phyloP scores from a whole-genome alignment of 2,329 filamentous ascomycete genomes.

The Emydomyces testavorans region DNA sequence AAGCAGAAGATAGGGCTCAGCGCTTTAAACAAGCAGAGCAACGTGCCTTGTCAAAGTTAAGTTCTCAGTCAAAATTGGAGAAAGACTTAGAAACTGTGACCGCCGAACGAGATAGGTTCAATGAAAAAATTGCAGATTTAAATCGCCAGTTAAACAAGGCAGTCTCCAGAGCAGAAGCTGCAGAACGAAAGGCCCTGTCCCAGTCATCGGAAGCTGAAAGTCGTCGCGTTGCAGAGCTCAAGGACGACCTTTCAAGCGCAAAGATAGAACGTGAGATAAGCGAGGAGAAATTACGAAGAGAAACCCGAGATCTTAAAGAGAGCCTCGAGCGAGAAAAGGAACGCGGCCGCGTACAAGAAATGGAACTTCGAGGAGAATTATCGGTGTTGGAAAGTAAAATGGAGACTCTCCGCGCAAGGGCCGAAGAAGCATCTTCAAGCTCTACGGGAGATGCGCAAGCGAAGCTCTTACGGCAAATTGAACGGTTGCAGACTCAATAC shows the following conservation, averaged over 20 bases:
- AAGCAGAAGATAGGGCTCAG: constrained; percentile 45
- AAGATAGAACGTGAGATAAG: constrained; percentile 67
- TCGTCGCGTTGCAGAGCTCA: constrained; percentile 43
- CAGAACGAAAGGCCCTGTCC: constrained; percentile 54
- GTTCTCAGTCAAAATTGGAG: constrained; percentile 40
- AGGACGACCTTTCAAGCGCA: constrained; percentile 51
- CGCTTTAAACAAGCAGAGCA: constrained; percentile 49
- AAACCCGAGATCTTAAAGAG: constrained; percentile 61
- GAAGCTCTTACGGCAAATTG: constrained; percentile 84
- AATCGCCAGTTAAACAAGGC: constrained; percentile 59
- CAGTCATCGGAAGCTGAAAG: constrained; percentile 58
- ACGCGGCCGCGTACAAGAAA: constrained; percentile 54
- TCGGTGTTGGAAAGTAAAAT: constrained; percentile 73
- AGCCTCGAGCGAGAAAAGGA: constrained; percentile 63
- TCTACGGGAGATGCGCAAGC: constrained; percentile 71
- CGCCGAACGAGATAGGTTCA: constrained; percentile 52
- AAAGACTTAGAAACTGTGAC: constrained; percentile 52
- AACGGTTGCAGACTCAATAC: constrained; percentile 92
- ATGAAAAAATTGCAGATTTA: constrained; percentile 55
- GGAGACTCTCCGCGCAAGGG: constrained; percentile 70
- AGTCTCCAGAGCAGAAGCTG: constrained; percentile 53
- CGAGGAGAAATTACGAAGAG: constrained; percentile 52
- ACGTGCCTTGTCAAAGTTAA: constrained; percentile 45
- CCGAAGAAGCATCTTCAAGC: constrained; percentile 80
- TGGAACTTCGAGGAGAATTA: constrained; percentile 71